phyloP scores from a whole-genome alignment of 768 basidiomycete genomes.

The Mycena latifolia region DNA sequence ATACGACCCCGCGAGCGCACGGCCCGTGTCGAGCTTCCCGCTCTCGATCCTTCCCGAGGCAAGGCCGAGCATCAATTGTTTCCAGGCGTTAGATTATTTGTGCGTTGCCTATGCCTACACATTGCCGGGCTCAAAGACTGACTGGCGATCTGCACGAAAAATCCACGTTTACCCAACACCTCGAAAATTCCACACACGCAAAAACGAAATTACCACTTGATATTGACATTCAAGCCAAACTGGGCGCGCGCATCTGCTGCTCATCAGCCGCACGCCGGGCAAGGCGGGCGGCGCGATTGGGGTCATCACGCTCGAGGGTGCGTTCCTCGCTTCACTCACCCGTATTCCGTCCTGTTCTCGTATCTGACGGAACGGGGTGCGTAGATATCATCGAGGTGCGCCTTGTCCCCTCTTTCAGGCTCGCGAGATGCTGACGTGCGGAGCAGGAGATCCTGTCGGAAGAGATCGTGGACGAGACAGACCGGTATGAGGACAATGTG shows the following conservation, averaged over 20 bases:
- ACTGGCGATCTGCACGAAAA: too few relatives aligned
- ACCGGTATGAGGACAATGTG: slow-evolving; percentile 89
- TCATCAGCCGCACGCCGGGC: slow-evolving; percentile 90
- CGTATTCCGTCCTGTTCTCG: too few relatives aligned
- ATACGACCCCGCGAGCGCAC: slow-evolving; percentile 87
- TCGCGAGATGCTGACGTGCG: neutral
- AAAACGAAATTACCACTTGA: too few relatives aligned
- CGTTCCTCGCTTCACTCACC: slow-evolving; percentile 16
- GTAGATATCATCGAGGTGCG: slow-evolving; percentile 75
- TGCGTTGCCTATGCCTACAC: slow-evolving; percentile 39
- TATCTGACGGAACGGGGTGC: too few relatives aligned
- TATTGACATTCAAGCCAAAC: too few relatives aligned
- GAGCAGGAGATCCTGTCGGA: slow-evolving; percentile 94
- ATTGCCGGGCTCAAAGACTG: too few relatives aligned
- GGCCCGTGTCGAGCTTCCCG: slow-evolving; percentile 80
- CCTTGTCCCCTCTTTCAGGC: neutral
- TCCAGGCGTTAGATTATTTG: slow-evolving; percentile 96
- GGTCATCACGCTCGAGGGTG: slow-evolving; percentile 90
- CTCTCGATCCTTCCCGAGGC: slow-evolving; percentile 93
- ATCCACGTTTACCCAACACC: too few relatives aligned
- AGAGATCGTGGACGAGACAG: slow-evolving; percentile 97
- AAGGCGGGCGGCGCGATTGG: slow-evolving; percentile 87
- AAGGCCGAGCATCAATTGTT: slow-evolving; percentile 88
- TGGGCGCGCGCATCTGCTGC: slow-evolving; percentile 90
- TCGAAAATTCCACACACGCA: too few relatives aligned